phyloP scores from a whole-genome alignment of 768 basidiomycete genomes.

The Agaricus sinodeliciosus region DNA sequence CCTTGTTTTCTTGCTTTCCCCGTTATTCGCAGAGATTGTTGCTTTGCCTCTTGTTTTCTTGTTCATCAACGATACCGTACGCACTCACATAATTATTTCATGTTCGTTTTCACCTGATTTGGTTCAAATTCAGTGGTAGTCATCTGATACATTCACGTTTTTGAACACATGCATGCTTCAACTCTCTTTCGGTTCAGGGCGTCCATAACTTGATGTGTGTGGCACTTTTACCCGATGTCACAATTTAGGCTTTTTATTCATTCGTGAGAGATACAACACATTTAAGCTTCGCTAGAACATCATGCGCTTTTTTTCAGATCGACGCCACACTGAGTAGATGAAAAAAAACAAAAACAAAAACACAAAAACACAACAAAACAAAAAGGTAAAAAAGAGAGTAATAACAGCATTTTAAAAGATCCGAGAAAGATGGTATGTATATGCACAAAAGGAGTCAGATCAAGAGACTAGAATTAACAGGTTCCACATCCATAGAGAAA shows the following conservation, averaged over 20 bases:
- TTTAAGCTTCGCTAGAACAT: neutral
- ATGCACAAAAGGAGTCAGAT: neutral
- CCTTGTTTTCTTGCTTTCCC: neutral
- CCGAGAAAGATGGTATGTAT: slow-evolving; percentile 8
- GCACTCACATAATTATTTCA: neutral
- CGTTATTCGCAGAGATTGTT: neutral
- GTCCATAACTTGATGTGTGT: too few species aligned
- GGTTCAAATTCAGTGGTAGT: neutral
- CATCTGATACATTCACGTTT: neutral
- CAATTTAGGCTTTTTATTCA: neutral
- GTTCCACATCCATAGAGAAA: neutral
- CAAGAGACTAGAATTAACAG: neutral
- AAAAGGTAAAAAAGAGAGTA: neutral
- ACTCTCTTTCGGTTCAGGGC: neutral
- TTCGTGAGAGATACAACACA: neutral
- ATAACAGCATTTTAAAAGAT: slow-evolving; percentile 1
- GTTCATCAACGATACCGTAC: neutral
- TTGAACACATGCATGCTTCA: neutral
- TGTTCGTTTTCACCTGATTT: neutral
- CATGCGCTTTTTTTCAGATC: neutral
- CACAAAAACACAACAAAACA: neutral
- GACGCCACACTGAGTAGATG: too few species aligned
- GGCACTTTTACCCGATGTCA: too few species aligned
- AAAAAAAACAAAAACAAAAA: too few species aligned
- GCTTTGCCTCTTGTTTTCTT: too few species aligned